phyloP scores from a whole-genome alignment of 352 stramenopile genomes.

The Pythium aristosporum region DNA sequence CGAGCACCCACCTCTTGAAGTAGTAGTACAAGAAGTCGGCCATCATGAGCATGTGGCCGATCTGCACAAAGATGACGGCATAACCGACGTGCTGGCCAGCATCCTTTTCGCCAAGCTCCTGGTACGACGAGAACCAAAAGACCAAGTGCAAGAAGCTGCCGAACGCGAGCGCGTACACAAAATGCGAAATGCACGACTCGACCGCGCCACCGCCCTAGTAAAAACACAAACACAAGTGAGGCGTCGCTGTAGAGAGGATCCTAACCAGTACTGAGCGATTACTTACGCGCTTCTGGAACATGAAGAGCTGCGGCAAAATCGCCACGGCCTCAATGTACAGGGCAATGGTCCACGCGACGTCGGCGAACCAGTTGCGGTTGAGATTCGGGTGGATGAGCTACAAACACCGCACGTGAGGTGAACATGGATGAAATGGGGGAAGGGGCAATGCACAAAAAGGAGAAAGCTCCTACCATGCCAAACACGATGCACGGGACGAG shows the following conservation, averaged over 20 bases:
- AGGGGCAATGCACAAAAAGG: slow-evolving; percentile 32
- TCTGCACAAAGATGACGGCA: slow-evolving; percentile 97
- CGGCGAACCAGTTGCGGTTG: slow-evolving; percentile 96
- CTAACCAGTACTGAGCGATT: not conserved
- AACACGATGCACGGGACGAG: slow-evolving; percentile 87
- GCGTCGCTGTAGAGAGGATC: not conserved
- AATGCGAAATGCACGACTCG: slow-evolving; percentile 97
- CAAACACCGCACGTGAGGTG: slow-evolving; percentile 28
- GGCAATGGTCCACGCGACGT: slow-evolving; percentile 97
- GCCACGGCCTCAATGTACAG: slow-evolving; percentile 98
- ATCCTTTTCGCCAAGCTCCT: slow-evolving; percentile 95
- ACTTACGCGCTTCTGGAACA: slow-evolving; percentile 97
- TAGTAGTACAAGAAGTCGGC: slow-evolving; percentile 99
- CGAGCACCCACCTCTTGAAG: slow-evolving; percentile 83
- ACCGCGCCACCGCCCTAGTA: slow-evolving; percentile 87
- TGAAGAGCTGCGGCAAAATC: slow-evolving; percentile 98
- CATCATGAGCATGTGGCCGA: slow-evolving; percentile 98
- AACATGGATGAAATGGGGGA: slow-evolving; percentile 27
- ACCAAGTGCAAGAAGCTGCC: slow-evolving; percentile 95
- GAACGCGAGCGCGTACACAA: slow-evolving; percentile 95
- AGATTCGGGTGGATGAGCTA: slow-evolving; percentile 95
- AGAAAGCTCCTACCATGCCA: slow-evolving; percentile 55
- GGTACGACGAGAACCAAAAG: slow-evolving; percentile 99
- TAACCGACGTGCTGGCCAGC: slow-evolving; percentile 90
- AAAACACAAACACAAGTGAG: slow-evolving; percentile 1